A percentile compares a stretch with the other conserved stretches of the same genome.
These are phyloP conservation scores for Boletus vinaceobasis DNA, from an alignment of 768 basidiomycete genomes.

Conservation along the genomic window DNA sequence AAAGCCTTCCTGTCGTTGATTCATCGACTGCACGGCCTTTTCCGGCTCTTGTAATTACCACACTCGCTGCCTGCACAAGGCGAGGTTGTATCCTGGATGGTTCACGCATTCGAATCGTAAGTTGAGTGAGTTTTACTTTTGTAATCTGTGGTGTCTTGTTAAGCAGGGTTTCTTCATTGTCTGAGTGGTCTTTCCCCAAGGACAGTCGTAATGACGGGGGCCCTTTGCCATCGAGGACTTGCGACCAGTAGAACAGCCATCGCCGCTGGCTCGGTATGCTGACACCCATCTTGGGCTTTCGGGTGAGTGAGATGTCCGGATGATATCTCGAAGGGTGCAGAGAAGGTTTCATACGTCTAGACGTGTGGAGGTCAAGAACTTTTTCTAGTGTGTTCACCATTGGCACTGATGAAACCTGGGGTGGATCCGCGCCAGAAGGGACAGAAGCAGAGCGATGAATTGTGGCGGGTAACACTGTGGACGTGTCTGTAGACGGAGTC, in stretches of 20 bases:
- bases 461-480: neutral
- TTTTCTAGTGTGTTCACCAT: conserved; percentile 41
- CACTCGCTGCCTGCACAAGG: conserved; percentile 56
- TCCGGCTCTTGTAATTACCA: conserved; percentile 46
- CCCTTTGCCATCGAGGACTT: conserved; percentile 53
- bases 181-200: neutral
- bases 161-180: conserved; percentile 10
- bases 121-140: conserved; percentile 54
- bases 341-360: conserved; percentile 58
- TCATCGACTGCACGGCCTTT: conserved; percentile 31
- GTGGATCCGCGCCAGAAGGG: conserved; percentile 1
- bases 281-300: conserved; percentile 54
- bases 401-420: conserved; percentile 18
- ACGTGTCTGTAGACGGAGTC: conserved; percentile 3
- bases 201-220: conserved; percentile 49
- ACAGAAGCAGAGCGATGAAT: neutral
- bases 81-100: conserved; percentile 46
- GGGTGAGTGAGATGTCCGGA: conserved; percentile 17
- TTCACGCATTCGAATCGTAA: conserved; percentile 61
- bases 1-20: conserved; percentile 43
- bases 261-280: conserved; percentile 81
- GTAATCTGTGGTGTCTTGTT: conserved; percentile 19
- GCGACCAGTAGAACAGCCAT: conserved; percentile 76
- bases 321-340: neutral
- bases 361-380: conserved; percentile 67